Base-by-base conservation (phyloP, 2,329 filamentous ascomycete genomes). In the Fonsecaea monophora region DNA sequence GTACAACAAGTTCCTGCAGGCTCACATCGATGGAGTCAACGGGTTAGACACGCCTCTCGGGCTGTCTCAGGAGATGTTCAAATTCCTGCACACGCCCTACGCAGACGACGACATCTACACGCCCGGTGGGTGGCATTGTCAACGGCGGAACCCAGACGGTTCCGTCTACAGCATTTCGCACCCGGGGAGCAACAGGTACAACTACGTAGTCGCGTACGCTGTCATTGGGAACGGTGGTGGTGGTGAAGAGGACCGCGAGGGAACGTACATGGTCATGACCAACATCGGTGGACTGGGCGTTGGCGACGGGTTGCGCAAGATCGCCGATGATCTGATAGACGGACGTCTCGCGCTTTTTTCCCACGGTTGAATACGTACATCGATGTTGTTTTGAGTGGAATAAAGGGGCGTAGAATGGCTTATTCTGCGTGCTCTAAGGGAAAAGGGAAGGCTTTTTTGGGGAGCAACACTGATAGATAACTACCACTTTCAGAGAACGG, bases 1-100 rank as follows among this genome's bases (percentile, higher is more conserved):
- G 12, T 61, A 48, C 35, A 53, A 53, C 59, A 61, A 53, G 50
- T 61, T 61, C 48, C 59, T 61, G 21, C 18, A 25, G 12, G 40
- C 40, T 12, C 59, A 61, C 15, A 32, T 50, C 15, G 21, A 53
- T 3, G 59, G 35, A 13, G 40, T 21, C 10, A 53, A 53, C 12
- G 40, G 59, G 4, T 15, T 6, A 3, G 10, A 18, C 13, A 53
- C 59, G 59, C 15, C 59, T 48, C 38, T 61, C 40, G 42, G 42
- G 18, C 40, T 61, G 12, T 45, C 40, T 40, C 30, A n/a, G 10
- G 35, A 53, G 15, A 45, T 34, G 13, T 61, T 45, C 38, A 18
- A 53, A 53, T 34, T 30, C 21, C 40, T 61, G 38, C 59, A 61
- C 25, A 61, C 59, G 15, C 37, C 37, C 15, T 40, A 40, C 37